Base-by-base conservation (phyloP, 169 alveolate genomes). In the Babesia divergens region DNA sequence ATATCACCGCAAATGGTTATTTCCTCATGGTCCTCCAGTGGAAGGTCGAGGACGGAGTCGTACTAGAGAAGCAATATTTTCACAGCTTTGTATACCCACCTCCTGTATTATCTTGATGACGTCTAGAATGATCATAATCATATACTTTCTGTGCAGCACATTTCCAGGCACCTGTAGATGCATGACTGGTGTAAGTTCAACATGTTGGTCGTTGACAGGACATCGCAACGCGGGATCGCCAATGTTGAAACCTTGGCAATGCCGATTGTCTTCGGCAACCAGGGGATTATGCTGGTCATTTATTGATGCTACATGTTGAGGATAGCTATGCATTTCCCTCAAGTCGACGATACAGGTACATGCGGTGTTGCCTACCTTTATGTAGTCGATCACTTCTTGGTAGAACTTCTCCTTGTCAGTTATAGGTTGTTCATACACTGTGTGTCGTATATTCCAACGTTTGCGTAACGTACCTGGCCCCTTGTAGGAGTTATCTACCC, bases 1-100 rank as follows among this genome's bases (percentile, higher is more conserved):
- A 96, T 93, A 88, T 98, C 99, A 5, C 99, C 99, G 71, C 99
- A 97, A 16, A 98, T 96, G 1, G 99, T 98, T 69, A 98, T 82
- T 67, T 97, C 97, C 65, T 91, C 94, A 24, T 92, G 94, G 50
- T 80, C 89, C 22, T 95, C 95, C 31, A 96, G 84, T 24, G 86
- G 79, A 18, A 97, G 66, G 47, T 93, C 93, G 22, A 95, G 97
- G 38, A 98, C 76, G 1, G 98, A 88, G 53, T 92, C 65, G 47
- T 66, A 77, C 80, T 74, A 53, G 43, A 37, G 28, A 26, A 44
- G 32, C 13, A 13, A n/a, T 37, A 37, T 6, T 60, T 1, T 32
- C 31, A 38, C 31, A 22, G 22, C 0, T 24, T 34, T 20, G 43
- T 7, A 6, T 0, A 1, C 84, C 85, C 55, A 91, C 90, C 69